Evolutionary conservation across 1,139 yeast species (phyloP).

Genomic region (Sugiyamaella xylanicola): DNA sequence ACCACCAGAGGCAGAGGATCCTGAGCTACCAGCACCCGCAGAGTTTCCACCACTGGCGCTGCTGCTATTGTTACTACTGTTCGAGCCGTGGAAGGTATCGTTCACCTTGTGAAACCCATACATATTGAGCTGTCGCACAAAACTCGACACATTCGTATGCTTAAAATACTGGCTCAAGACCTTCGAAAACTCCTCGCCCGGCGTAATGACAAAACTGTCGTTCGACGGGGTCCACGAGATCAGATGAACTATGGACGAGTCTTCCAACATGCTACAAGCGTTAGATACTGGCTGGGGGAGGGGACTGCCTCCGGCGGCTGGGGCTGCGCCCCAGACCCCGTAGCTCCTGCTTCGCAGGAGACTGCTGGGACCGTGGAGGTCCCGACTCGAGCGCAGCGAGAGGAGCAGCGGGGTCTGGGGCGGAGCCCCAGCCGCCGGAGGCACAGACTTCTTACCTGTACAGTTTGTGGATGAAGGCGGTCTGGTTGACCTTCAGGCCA

Average conservation of each 20-base stretch:
- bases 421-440: background rate
- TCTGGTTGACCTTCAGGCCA: conserved; percentile 40
- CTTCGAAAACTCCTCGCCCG: conserved; percentile 48
- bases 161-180: conserved; percentile 90
- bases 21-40: conserved; percentile 25
- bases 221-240: conserved; percentile 79
- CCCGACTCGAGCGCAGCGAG: background rate
- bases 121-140: conserved; percentile 95
- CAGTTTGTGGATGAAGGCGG: conserved; percentile 63
- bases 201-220: conserved; percentile 48
- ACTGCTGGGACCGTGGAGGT: background rate
- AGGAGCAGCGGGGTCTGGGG: background rate
- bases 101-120: conserved; percentile 95
- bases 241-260: conserved; percentile 51
- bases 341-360: background rate
- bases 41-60: conserved; percentile 23
- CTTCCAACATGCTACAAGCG: conserved; percentile 53
- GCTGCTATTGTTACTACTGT: conserved; percentile 2
- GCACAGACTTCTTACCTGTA: conserved; percentile 42
- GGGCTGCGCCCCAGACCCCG: conserved; percentile 1
- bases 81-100: conserved; percentile 37
- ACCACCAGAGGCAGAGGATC: conserved; percentile 31
- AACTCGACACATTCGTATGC: conserved; percentile 91
- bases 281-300: conserved; percentile 6
- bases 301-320: conserved; percentile 4